Percentiles rank a stretch among this genome's conserved stretches.
phyloP scores from a whole-genome alignment of 2,329 filamentous ascomycete species.

The Whalleya microplaca region DNA sequence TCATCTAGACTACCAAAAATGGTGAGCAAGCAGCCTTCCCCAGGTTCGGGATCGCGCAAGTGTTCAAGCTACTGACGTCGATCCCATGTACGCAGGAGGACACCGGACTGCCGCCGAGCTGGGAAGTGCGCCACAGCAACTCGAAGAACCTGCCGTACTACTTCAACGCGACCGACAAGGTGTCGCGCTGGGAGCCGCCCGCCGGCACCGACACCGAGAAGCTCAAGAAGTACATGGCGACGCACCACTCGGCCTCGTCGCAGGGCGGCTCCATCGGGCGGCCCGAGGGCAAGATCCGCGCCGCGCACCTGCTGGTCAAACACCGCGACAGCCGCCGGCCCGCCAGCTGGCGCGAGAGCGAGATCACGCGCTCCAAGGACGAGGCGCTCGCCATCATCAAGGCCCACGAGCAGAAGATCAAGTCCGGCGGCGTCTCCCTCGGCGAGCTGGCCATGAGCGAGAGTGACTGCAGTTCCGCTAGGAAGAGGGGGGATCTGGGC shows the following conservation, averaged over 20 bases:
- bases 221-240: constrained; percentile 92
- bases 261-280: constrained; percentile 46
- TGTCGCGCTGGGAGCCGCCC: constrained; percentile 95
- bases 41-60: no score
- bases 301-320: constrained; percentile 91
- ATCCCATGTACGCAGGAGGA: constrained; percentile 55
- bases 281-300: constrained; percentile 83
- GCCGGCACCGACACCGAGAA: constrained; percentile 85
- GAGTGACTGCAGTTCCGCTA: constrained; percentile 93
- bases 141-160: constrained; percentile 99
- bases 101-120: constrained; percentile 80
- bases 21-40: no score
- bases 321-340: constrained; percentile 86
- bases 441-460: constrained; percentile 86
- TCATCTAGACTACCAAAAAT: no score
- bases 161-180: constrained; percentile 85
- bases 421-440: constrained; percentile 67
- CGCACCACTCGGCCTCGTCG: constrained; percentile 71
- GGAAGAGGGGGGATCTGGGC: constrained; percentile 91
- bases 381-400: constrained; percentile 81
- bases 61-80: no score
- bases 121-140: constrained; percentile 98
- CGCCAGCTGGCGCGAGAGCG: constrained; percentile 87
- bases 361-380: constrained; percentile 86
- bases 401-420: constrained; percentile 76